These are phyloP conservation scores for Lunularia cruciata DNA, from an alignment of 225 moss, liverwort and hornwort genomes.

Conservation along the genomic window DNA sequence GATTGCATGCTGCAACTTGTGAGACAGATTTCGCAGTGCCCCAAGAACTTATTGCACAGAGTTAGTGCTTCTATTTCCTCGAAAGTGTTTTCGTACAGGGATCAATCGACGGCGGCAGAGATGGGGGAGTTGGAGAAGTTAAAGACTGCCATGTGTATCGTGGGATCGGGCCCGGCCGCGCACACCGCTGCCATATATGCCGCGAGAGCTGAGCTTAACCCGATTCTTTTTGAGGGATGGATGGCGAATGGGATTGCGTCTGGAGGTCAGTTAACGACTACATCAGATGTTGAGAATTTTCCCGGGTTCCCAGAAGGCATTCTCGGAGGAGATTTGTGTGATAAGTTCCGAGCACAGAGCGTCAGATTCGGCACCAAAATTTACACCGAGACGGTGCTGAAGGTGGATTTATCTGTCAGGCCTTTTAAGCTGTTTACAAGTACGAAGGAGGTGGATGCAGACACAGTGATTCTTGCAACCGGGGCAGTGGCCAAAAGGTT, in stretches of 20 bases:
- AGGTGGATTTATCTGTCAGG: slow-evolving; percentile 63
- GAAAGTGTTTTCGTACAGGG: not conserved
- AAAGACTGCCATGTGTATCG: slow-evolving; percentile 70
- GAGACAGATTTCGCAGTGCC: slow-evolving; percentile 13
- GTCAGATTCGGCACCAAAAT: slow-evolving; percentile 73
- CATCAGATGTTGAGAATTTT: slow-evolving; percentile 97
- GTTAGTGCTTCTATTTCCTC: slow-evolving; percentile 23
- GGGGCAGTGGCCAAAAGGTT: slow-evolving; percentile 91
- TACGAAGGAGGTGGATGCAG: slow-evolving; percentile 64
- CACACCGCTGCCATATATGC: slow-evolving; percentile 96
- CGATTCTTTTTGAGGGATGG: slow-evolving; percentile 87
- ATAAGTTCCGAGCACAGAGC: slow-evolving; percentile 77
- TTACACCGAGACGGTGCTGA: slow-evolving; percentile 75
- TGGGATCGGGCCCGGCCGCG: slow-evolving; percentile 93
- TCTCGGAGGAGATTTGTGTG: slow-evolving; percentile 64
- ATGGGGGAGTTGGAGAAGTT: slow-evolving; percentile 60
- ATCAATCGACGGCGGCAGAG: not conserved
- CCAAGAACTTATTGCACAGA: slow-evolving; percentile 12
- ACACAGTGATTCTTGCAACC: slow-evolving; percentile 82
- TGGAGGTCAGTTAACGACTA: slow-evolving; percentile 92
- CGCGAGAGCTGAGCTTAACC: slow-evolving; percentile 77
- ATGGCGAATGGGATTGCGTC: slow-evolving; percentile 89
- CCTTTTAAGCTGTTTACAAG: slow-evolving; percentile 76
- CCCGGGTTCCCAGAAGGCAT: slow-evolving; percentile 94
- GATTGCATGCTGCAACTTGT: slow-evolving; percentile 25